Base-by-base conservation (phyloP, 208 protist species). In the Acanthamoeba triangularis region DNA sequence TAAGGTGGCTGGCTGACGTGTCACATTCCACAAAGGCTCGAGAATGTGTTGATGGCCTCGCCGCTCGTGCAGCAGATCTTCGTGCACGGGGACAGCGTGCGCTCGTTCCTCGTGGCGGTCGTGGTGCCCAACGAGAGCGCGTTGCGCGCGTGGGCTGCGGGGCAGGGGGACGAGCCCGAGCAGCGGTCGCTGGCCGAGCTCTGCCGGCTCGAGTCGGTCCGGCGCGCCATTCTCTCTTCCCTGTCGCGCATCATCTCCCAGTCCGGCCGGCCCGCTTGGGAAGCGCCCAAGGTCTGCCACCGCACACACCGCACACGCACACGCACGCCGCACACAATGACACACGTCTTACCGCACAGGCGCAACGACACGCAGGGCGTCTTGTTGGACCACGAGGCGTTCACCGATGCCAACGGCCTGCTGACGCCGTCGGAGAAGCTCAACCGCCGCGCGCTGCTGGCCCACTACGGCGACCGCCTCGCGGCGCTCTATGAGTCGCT, bases 391-490 rank as follows among this genome's bases (percentile, higher is more conserved):
- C 25, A 10, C 20, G 84, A 96, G 16, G n/a, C 76, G 23, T 98
- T 98, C 69, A 95, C 87, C 18, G 90, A 96, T 37, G 95, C 98
- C 41, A 98, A 98, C 84, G 85, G 97, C n/a, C 44, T 97, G 1
- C 67, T 98, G 44, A 98, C 98, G 23, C 98, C 98, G 59, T 97
- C 98, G 28, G 98, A 98, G 93, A 98, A 98, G 96, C 95, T 98
- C 59, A 95, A 96, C 44, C 67, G 97, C 14, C 37, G 25, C 41
- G 76, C 44, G 23, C 25, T 85, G 76, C 41, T 8, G 28, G 18
- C 41, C 6, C 41, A 59, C 76, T 85, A 59, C 47, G 41, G 76
- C 47, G 76, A 6, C 47, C 41, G 41, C 6, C 76, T 85, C 23
- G n/a, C 44, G 7, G 44, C 13, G 4, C 76, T 85, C 76, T 85